Conservation (phyloP, 2,329 filamentous ascomycete genomes). For the Pseudogymnoascus sp. region DNA sequence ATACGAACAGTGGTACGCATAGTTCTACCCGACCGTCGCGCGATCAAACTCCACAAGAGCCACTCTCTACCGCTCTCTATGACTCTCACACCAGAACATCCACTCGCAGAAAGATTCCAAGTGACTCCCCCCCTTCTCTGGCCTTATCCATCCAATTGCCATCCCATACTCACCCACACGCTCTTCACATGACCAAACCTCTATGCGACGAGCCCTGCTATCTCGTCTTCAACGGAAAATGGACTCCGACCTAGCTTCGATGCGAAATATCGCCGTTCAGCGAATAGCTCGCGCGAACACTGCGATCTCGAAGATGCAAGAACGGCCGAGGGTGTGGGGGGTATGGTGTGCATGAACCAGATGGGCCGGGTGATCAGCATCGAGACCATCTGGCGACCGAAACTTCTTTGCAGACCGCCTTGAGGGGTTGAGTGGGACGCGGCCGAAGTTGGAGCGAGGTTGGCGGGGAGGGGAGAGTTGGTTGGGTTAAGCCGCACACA, state of each 20-base stretch:
- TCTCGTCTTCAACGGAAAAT: neutral
- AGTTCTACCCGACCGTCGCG: neutral
- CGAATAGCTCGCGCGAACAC: neutral
- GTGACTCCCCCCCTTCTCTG: neutral
- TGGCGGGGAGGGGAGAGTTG: neutral
- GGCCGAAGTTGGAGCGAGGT: neutral
- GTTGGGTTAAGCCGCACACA: neutral
- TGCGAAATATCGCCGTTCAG: neutral
- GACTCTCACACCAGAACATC: neutral
- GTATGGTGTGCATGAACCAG: neutral
- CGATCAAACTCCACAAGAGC: neutral
- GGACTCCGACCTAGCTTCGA: neutral
- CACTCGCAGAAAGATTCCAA: neutral
- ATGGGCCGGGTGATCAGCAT: neutral
- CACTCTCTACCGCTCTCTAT: neutral
- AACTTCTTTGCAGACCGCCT: neutral
- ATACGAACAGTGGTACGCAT: neutral
- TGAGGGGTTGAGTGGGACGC: neutral
- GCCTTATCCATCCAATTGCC: neutral
- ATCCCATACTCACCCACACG: neutral
- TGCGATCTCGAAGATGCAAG: neutral
- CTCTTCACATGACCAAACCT: neutral
- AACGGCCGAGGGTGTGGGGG: neutral
- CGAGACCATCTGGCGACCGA: neutral
- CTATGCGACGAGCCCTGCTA: neutral